A percentile compares a stretch with the other conserved stretches of the same genome.
phyloP scores from a whole-genome alignment of 2,329 filamentous ascomycete species.

The Alternaria tenuissima region DNA sequence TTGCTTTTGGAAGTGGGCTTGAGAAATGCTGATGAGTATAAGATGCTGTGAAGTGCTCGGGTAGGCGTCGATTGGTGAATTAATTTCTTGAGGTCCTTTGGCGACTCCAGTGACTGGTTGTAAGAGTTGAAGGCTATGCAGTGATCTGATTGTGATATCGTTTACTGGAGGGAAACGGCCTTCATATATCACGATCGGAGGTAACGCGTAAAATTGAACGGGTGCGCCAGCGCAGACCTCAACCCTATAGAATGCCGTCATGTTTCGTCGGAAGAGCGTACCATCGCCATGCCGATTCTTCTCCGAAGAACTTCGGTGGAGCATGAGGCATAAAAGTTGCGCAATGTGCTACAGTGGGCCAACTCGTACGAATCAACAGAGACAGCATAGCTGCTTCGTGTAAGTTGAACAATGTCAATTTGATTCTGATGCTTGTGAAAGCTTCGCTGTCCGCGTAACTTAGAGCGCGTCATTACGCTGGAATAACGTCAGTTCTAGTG shows the following conservation, averaged over 20 bases:
- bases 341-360: background rate
- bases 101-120: too few relatives aligned
- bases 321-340: slow-evolving; percentile 3
- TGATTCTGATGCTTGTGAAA: background rate
- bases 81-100: background rate
- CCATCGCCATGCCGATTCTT: background rate
- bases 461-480: background rate
- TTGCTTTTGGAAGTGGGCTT: background rate
- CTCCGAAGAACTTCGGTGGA: background rate
- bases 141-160: background rate
- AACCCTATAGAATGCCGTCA: background rate
- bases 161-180: background rate
- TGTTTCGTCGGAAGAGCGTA: background rate
- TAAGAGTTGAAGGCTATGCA: rapidly evolving
- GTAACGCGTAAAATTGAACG: background rate
- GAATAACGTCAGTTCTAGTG: background rate
- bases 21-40: too few relatives aligned
- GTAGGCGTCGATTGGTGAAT: background rate
- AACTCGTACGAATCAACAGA: background rate
- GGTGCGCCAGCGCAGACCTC: background rate
- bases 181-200: slow-evolving; percentile 1
- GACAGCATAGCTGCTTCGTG: background rate
- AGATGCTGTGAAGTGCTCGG: background rate
- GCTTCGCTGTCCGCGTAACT: background rate
- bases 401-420: background rate